These are phyloP conservation scores for Vigna nakashimae DNA, from an alignment of 306 rosid genomes.

Conservation along the genomic window DNA sequence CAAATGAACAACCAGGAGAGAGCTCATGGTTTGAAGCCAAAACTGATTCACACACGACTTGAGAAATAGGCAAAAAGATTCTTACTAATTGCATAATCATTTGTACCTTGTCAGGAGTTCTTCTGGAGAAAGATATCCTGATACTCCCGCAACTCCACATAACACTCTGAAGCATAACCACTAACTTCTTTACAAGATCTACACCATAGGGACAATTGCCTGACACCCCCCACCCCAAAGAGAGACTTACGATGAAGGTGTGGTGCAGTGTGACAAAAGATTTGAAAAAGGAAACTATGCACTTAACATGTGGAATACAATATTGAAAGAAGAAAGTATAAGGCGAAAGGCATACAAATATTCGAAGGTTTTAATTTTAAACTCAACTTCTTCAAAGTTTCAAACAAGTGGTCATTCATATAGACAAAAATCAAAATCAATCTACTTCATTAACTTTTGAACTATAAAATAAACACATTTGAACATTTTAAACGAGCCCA, in stretches of 20 bases:
- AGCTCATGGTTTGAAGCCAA: slow-evolving; percentile 39
- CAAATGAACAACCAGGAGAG: slow-evolving; percentile 29
- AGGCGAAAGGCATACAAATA: neutral
- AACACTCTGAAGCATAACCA: slow-evolving; percentile 71
- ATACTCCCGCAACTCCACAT: slow-evolving; percentile 91
- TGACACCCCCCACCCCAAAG: slow-evolving; percentile 17
- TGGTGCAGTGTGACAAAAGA: neutral
- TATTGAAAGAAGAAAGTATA: slow-evolving; percentile 16
- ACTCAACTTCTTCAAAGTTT: neutral
- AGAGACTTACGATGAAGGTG: slow-evolving; percentile 25
- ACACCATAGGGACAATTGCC: slow-evolving; percentile 75
- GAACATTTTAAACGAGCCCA: neutral
- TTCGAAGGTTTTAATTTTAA: slow-evolving; percentile 3
- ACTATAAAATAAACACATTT: slow-evolving; percentile 1
- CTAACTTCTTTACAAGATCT: slow-evolving; percentile 76
- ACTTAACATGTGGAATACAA: slow-evolving; percentile 22
- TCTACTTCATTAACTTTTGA: neutral
- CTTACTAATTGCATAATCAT: slow-evolving; percentile 5
- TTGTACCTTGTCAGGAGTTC: slow-evolving; percentile 87
- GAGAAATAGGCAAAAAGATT: slow-evolving; percentile 18
- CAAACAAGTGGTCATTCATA: slow-evolving; percentile 15
- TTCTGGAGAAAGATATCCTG: slow-evolving; percentile 84
- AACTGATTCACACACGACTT: slow-evolving; percentile 17
- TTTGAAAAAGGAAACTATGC: slow-evolving; percentile 37
- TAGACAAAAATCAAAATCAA: slow-evolving; percentile 23